Evolutionary conservation across 345 rosid genomes (phyloP).

Genomic region (Carallia brachiata): DNA sequence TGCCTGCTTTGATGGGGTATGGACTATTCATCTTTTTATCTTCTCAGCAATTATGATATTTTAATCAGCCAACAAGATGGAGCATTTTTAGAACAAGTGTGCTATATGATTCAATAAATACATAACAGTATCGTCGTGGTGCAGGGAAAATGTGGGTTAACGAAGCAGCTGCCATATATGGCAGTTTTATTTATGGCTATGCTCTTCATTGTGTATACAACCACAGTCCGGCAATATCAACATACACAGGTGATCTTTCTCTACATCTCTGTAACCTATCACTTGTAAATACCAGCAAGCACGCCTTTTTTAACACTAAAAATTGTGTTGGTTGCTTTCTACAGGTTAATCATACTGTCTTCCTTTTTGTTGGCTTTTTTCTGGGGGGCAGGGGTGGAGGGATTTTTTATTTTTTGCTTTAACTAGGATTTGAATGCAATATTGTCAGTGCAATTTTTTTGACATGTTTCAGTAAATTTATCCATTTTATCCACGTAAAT

Average conservation of each 20-base stretch:
- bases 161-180: slow-evolving; percentile 72
- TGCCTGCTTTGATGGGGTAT: slow-evolving; percentile 68
- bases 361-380: neutral
- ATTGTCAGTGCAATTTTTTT: neutral
- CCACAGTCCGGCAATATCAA: slow-evolving; percentile 66
- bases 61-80: slow-evolving; percentile 3
- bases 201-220: slow-evolving; percentile 85
- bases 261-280: neutral
- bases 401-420: neutral
- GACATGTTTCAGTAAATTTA: too few species aligned
- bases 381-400: too few species aligned
- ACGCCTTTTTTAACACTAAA: neutral
- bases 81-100: neutral
- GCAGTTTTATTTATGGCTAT: slow-evolving; percentile 60
- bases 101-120: neutral
- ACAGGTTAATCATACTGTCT: neutral
- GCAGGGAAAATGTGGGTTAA: slow-evolving; percentile 42
- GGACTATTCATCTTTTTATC: slow-evolving; percentile 6
- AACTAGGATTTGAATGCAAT: neutral
- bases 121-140: neutral
- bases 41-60: neutral
- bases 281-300: neutral
- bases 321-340: neutral
- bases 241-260: slow-evolving; percentile 63
- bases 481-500: too few species aligned